Conservation (phyloP, 805 yeast genomes). For the Hanseniaspora singularis region DNA sequence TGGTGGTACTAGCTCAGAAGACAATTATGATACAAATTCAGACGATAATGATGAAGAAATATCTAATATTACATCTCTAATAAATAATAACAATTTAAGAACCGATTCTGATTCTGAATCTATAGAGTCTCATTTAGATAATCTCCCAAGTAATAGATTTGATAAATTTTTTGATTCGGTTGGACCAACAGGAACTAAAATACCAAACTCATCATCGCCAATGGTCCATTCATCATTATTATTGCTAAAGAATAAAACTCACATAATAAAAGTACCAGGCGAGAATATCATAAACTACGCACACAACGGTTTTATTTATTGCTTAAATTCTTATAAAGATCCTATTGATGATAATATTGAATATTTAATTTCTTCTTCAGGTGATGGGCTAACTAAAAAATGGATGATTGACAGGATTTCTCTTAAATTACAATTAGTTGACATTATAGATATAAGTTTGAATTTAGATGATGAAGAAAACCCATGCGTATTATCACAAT, state of each 20-base stretch:
- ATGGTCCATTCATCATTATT: neutral
- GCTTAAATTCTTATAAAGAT: constrained; percentile 31
- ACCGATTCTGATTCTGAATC: constrained; percentile 17
- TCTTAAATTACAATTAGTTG: constrained; percentile 15
- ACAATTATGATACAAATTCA: neutral
- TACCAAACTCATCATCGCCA: neutral
- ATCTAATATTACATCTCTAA: neutral
- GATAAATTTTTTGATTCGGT: constrained; percentile 81
- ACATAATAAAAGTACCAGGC: constrained; percentile 55
- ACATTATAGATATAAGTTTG: constrained; percentile 16
- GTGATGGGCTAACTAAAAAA: constrained; percentile 76
- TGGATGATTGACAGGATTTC: constrained; percentile 44
- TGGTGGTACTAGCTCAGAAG: constrained; percentile 21
- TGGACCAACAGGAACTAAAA: constrained; percentile 57
- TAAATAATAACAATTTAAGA: constrained; percentile 17
- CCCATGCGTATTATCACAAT: constrained; percentile 61
- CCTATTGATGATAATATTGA: constrained; percentile 23
- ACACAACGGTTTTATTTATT: constrained; percentile 80
- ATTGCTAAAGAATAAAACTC: constrained; percentile 15
- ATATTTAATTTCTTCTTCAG: constrained; percentile 61
- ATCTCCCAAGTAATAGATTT: constrained; percentile 54
- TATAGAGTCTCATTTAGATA: constrained; percentile 23
- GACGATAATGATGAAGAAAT: neutral
- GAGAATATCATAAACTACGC: constrained; percentile 65
- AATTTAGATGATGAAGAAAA: constrained; percentile 27